Percentiles rank a stretch among this genome's conserved stretches.
Conservation (phyloP, 495 filamentous ascomycete species). For the Parathielavia appendiculata region DNA sequence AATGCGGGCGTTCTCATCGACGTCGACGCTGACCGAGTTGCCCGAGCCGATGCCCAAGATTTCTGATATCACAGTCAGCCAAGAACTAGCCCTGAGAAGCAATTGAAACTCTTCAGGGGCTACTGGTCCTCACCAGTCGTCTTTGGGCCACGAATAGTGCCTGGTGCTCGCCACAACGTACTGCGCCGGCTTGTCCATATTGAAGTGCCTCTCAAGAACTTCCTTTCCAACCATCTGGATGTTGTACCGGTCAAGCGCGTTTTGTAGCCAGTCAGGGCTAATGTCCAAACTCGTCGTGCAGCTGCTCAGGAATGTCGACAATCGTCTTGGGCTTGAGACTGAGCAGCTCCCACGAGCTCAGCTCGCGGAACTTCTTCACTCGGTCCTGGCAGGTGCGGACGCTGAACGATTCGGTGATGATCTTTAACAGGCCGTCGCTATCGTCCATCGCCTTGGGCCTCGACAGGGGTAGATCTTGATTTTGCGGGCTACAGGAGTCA, state of each 20-base stretch:
- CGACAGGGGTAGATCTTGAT: conserved; percentile 47
- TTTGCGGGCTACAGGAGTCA: conserved; percentile 30
- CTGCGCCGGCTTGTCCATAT: conserved; percentile 30
- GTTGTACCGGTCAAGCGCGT: conserved; percentile 33
- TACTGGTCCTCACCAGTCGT: conserved; percentile 27
- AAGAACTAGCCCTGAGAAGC: conserved; percentile 5
- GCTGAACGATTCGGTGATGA: conserved; percentile 33
- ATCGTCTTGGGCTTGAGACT: conserved; percentile 38
- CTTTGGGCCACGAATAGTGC: conserved; percentile 50
- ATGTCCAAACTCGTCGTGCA: conserved; percentile 34
- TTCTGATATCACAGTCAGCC: conserved; percentile 5
- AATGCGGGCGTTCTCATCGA: conserved; percentile 39
- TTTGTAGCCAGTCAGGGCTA: conserved; percentile 33
- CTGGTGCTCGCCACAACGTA: conserved; percentile 37
- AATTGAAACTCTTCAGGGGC: not conserved
- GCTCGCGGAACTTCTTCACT: conserved; percentile 33
- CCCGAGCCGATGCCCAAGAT: conserved; percentile 43
- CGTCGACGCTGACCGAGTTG: conserved; percentile 34
- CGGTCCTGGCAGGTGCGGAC: conserved; percentile 34
- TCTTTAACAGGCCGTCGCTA: conserved; percentile 26
- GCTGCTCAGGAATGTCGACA: conserved; percentile 37
- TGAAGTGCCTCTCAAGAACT: conserved; percentile 30
- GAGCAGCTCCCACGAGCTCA: conserved; percentile 46
- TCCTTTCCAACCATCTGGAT: conserved; percentile 43
- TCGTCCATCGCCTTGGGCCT: conserved; percentile 36